Conservation (phyloP, 2,329 filamentous ascomycete species). For the Cladosporium cucumerinum region DNA sequence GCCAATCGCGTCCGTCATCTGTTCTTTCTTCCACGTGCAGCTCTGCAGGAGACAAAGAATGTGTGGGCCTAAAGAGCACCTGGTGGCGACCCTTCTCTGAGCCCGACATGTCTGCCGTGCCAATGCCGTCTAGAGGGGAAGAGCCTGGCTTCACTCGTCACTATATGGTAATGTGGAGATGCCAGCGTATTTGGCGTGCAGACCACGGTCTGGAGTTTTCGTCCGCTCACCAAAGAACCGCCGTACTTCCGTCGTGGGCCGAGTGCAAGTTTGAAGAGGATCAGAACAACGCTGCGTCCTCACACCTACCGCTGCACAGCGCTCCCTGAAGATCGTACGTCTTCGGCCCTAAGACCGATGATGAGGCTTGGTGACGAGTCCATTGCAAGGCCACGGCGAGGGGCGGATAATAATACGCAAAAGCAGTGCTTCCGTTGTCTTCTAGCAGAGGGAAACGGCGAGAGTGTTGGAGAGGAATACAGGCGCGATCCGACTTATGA, state of each 20-base stretch:
- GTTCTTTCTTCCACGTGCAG: background rate
- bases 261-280: background rate
- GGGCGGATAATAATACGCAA: background rate
- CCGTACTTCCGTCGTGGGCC: background rate
- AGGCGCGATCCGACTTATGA: background rate
- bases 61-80: background rate
- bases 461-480: background rate
- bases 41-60: background rate
- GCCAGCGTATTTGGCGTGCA: background rate
- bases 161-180: slow-evolving; percentile 2
- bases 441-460: background rate
- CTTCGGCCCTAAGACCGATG: slow-evolving; percentile 8
- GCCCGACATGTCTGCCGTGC: background rate
- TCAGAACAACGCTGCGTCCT: slow-evolving; percentile 13
- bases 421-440: background rate
- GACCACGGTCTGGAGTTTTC: background rate
- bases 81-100: background rate
- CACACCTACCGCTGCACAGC: slow-evolving; percentile 1
- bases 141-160: background rate
- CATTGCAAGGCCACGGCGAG: background rate
- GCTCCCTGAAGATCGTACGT: background rate
- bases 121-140: background rate
- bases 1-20: background rate
- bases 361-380: background rate
- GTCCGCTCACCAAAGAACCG: background rate